Conservation (phyloP, 768 basidiomycete genomes). For the Dacryopinax primogenitus region DNA sequence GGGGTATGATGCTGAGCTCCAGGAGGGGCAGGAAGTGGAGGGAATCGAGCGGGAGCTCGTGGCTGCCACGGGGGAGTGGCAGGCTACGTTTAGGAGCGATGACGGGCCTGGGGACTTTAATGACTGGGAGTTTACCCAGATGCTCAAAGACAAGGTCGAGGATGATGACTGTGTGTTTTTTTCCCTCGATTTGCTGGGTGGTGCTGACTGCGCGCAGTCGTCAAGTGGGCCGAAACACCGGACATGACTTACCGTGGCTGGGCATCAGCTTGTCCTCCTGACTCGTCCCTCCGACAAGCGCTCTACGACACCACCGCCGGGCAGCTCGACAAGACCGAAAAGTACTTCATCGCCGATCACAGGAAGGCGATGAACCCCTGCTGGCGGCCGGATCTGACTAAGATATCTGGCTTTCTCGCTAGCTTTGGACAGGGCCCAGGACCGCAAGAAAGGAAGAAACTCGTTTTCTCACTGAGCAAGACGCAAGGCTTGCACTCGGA, state of each 20-base stretch:
- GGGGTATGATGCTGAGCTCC: not conserved
- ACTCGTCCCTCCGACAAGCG: not conserved
- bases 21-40: not conserved
- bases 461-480: constrained; percentile 25
- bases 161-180: not conserved
- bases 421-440: constrained; percentile 24
- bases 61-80: not conserved
- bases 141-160: not conserved
- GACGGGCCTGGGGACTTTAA: constrained; percentile 4
- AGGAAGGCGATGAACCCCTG: constrained; percentile 24
- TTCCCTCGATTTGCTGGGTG: not conserved
- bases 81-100: not conserved
- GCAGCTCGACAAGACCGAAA: not conserved
- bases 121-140: constrained; percentile 1
- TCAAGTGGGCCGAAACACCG: not conserved
- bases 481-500: constrained; percentile 20
- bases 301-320: not conserved
- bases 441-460: constrained; percentile 23
- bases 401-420: constrained; percentile 23
- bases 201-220: not conserved
- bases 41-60: not conserved
- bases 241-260: constrained; percentile 3
- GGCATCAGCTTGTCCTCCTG: not conserved
- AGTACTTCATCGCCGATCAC: constrained; percentile 7
- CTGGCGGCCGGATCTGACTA: constrained; percentile 22